Conservation (phyloP, 2,329 filamentous ascomycete genomes). For the Diaporthe vaccinii region DNA sequence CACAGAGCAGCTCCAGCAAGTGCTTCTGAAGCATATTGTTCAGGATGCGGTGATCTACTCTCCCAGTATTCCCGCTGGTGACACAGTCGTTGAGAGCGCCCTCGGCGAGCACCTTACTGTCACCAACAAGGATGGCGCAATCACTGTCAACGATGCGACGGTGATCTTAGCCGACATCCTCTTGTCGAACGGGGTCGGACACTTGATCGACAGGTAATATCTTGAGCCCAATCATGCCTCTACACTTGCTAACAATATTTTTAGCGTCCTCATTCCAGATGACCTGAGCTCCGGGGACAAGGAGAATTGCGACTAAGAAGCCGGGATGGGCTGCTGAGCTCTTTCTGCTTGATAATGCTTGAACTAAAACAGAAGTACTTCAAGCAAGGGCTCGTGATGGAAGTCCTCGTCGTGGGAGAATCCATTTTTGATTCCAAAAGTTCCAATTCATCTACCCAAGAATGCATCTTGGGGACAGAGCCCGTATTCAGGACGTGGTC, state of each 20-base stretch:
- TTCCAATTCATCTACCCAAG: neutral
- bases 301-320: neutral
- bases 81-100: neutral
- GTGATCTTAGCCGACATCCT: constrained; percentile 11
- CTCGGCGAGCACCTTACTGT: constrained; percentile 17
- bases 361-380: neutral
- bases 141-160: constrained; percentile 20
- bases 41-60: neutral
- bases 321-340: neutral
- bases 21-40: constrained; percentile 13
- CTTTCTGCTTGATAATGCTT: too few species aligned
- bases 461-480: neutral
- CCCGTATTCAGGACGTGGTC: neutral
- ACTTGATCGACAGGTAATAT: constrained; percentile 26
- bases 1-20: constrained; percentile 19
- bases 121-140: neutral
- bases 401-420: neutral
- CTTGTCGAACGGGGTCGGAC: constrained; percentile 25
- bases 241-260: neutral
- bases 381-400: neutral
- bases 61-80: neutral
- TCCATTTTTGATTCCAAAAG: neutral
- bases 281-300: neutral
- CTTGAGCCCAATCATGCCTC: rapidly evolving
- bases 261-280: constrained; percentile 4